phyloP scores from a whole-genome alignment of 2,329 filamentous ascomycete species.

The Malbranchea zuffiana region DNA sequence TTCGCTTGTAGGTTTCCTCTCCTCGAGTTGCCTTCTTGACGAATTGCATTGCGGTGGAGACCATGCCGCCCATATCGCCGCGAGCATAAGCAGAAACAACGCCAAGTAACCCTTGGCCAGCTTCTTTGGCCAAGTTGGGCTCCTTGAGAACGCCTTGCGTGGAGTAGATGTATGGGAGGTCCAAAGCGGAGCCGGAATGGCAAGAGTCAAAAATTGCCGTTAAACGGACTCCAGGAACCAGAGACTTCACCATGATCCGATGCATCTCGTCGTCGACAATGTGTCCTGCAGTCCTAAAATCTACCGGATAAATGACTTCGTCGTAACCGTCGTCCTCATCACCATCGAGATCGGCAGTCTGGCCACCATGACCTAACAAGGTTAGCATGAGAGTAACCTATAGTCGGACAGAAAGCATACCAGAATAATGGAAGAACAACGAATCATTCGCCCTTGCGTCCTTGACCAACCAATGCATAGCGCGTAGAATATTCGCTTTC shows the following conservation, averaged over 20 bases:
- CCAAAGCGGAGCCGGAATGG: conserved; percentile 56
- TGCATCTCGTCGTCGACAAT: conserved; percentile 74
- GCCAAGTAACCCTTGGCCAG: conserved; percentile 52
- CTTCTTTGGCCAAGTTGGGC: conserved; percentile 57
- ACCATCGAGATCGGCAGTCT: conserved; percentile 60
- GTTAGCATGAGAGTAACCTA: too few relatives aligned
- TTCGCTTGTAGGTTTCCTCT: conserved; percentile 66
- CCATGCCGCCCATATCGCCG: conserved; percentile 73
- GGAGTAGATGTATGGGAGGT: conserved; percentile 57
- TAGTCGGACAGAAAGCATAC: too few relatives aligned
- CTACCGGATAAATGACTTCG: conserved; percentile 69
- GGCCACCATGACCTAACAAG: conserved; percentile 69
- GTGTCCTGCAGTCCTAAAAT: conserved; percentile 57
- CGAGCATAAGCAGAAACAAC: conserved; percentile 68
- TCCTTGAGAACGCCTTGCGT: conserved; percentile 59
- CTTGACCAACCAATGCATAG: conserved; percentile 97
- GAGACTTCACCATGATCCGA: conserved; percentile 60
- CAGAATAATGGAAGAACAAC: conserved; percentile 94
- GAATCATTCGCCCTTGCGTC: conserved; percentile 87
- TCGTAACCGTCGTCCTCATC: conserved; percentile 70
- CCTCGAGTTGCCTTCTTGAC: conserved; percentile 79
- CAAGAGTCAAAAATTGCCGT: conserved; percentile 61
- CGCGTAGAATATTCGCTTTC: conserved; percentile 85
- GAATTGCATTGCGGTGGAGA: conserved; percentile 67
- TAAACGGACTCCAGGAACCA: conserved; percentile 70